Percentiles rank a stretch among this genome's conserved stretches.
Conservation (phyloP, 1,284 basidiomycete species). For the Agroathelia rolfsii region DNA sequence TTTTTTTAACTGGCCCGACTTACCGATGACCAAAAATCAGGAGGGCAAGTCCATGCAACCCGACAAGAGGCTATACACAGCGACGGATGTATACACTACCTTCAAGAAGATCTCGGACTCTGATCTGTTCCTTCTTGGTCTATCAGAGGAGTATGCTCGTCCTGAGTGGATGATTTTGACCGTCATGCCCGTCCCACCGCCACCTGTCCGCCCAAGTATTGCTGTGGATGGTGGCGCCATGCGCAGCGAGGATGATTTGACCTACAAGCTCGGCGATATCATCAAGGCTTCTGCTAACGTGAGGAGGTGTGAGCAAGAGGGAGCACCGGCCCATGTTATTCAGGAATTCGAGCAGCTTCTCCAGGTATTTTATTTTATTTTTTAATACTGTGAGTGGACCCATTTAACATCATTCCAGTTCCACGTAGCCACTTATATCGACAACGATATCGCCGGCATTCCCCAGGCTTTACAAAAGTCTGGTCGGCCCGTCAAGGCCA, state of each 20-base stretch:
- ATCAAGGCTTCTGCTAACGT: slow-evolving; percentile 94
- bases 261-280: slow-evolving; percentile 96
- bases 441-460: slow-evolving; percentile 98
- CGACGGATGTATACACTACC: slow-evolving; percentile 85
- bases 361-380: slow-evolving; percentile 43
- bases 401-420: slow-evolving; percentile 42
- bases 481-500: slow-evolving; percentile 96
- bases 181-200: slow-evolving; percentile 94
- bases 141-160: slow-evolving; percentile 92
- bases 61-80: slow-evolving; percentile 83
- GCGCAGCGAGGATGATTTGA: slow-evolving; percentile 97
- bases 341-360: slow-evolving; percentile 95
- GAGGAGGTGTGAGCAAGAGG: slow-evolving; percentile 90
- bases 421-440: slow-evolving; percentile 99
- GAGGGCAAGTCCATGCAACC: slow-evolving; percentile 80
- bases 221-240: slow-evolving; percentile 93
- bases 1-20: no score
- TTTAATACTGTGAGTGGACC: slow-evolving; percentile 4
- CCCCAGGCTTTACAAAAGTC: slow-evolving; percentile 97
- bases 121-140: slow-evolving; percentile 87
- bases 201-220: slow-evolving; percentile 96
- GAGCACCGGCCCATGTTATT: slow-evolving; percentile 92
- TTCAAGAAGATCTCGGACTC: slow-evolving; percentile 89
- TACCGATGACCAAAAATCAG: no score
- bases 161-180: slow-evolving; percentile 99